These are phyloP conservation scores for Sarocladium kiliense DNA, from an alignment of 2,329 filamentous ascomycete species.

Conservation along the genomic window DNA sequence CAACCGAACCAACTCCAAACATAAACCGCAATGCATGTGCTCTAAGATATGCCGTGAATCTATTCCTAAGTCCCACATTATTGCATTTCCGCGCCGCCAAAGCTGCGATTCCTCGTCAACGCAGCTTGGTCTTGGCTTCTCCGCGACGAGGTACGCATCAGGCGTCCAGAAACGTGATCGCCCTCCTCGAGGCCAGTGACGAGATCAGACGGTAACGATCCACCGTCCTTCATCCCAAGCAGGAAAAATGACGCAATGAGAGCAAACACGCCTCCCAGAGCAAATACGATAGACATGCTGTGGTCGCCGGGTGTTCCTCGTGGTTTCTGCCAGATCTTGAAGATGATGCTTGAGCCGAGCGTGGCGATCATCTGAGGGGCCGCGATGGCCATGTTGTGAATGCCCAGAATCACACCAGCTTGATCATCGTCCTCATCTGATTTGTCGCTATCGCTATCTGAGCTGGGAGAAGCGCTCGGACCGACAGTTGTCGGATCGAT, in stretches of 20 bases:
- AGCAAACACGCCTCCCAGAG: slow-evolving; percentile 76
- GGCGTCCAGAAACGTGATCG: slow-evolving; percentile 17
- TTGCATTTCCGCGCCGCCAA: slow-evolving; percentile 37
- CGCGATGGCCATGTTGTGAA: slow-evolving; percentile 93
- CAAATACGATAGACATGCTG: slow-evolving; percentile 80
- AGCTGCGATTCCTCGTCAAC: slow-evolving; percentile 44
- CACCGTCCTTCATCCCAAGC: slow-evolving; percentile 59
- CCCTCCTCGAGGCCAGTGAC: slow-evolving; percentile 38
- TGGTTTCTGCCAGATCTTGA: slow-evolving; percentile 81
- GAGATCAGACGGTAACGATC: slow-evolving; percentile 30
- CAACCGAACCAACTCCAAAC: background rate
- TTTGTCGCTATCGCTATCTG: background rate
- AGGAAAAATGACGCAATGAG: slow-evolving; percentile 73
- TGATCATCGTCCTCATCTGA: slow-evolving; percentile 58
- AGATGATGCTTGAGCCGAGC: slow-evolving; percentile 76
- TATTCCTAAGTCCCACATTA: background rate
- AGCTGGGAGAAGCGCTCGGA: slow-evolving; percentile 2
- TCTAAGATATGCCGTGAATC: background rate
- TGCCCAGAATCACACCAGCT: slow-evolving; percentile 84
- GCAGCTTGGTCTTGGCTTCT: slow-evolving; percentile 40
- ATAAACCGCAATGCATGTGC: too few species aligned
- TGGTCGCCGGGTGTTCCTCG: slow-evolving; percentile 78
- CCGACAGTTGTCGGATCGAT: slow-evolving; percentile 1
- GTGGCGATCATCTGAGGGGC: slow-evolving; percentile 90
- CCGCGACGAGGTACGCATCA: slow-evolving; percentile 33